Evolutionary conservation across 306 rosid genomes (phyloP), one percentile per base, ranked within the genome.

Genomic region (Coriaria nepalensis): DNA sequence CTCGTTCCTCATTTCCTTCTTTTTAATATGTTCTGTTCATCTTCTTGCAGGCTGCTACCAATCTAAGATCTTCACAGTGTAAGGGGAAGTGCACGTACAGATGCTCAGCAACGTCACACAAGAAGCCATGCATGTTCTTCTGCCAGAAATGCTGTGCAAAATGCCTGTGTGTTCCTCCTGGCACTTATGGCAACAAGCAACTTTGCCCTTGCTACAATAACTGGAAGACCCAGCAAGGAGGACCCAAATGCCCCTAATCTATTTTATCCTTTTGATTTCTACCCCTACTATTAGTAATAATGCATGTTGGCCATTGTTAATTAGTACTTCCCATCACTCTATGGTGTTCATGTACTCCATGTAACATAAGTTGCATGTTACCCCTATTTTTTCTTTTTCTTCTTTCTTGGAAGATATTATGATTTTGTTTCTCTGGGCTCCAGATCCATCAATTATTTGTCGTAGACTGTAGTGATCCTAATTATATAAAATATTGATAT

Each of bases 171-270:
- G 96, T 88, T 47, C 96, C 96, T 54, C 72, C 90, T 0, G 96
- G 96, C 4, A 73, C 78, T 2, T 74, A 72, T 32, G 95, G 95
- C 35, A 74, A 88, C 75, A 88, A 78, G 63, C 63, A 83, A 74
- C 61, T 49, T 0, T 88, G 96, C 43, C 83, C 95, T 55, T 88
- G 96, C 70, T 88, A 88, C 77, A 83, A 88, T 62, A 74, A 56
- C 72, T 88, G 96, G 96, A 88, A 88, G 83, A 88, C 96, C 40
- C 52, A 76, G 74, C 72, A 83, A 74, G 96, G 96, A 68, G 51
- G 71, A 13, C 96, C 96, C 37, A 88, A 88, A 68, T 88, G 96
- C 83, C 96, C 96, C 66, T 87, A 44, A 56, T 6, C 4, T 45
- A 11, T 43, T 50, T 20, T 12, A 45, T 37, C 29, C 29, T 20